Base-by-base conservation (phyloP, 2,329 filamentous ascomycete genomes). In the Arthrocladium fulminans region DNA sequence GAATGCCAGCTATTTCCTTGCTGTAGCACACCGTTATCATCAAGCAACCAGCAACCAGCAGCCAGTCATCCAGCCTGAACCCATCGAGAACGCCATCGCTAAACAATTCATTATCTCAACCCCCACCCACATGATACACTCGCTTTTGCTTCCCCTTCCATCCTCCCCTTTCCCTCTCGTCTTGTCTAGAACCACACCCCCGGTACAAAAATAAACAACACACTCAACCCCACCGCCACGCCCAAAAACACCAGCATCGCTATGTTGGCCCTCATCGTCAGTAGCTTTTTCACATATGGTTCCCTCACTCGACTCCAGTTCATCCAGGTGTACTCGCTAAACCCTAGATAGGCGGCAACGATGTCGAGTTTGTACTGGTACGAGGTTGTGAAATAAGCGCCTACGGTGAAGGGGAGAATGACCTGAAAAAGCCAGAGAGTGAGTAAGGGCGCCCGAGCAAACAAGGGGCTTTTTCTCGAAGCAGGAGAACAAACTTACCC, bases 331-430 rank as follows among this genome's bases (percentile, higher is more conserved):
- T 97, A 96, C 71, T 98, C 94, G 71, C 89, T 96, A 65, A 83
- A 84, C 29, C 90, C 89, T n/a, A 86, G 66, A 17, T 97, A 75
- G 3, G 88, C 92, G 65, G 97, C 80, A 54, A 95, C 73, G 0
- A 94, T 90, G 61, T 98, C 92, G 45, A 98, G 80, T 55, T 88
- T 88, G 70, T 97, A 98, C 66, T 97, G 90, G 62, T 97, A 94
- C 2, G 89, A 92, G 23, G 84, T 79, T 27, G 95, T 79, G 60
- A 84, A 81, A 67, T 98, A 98, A 25, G 94, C 80, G 20, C 88
- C 90, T 27, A 98, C 69, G 1, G 87, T 88, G 69, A 97, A 97
- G 0, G 94, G 92, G 1, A 98, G 72, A 57, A 97, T 90, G 29
- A 85, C 65, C 81, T 84, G 51, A 12, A 49, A 48, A 61, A 58